A percentile compares a stretch with the other conserved stretches of the same genome.
Conservation (phyloP, 495 filamentous ascomycete genomes). For the Tetracladium setigerum region DNA sequence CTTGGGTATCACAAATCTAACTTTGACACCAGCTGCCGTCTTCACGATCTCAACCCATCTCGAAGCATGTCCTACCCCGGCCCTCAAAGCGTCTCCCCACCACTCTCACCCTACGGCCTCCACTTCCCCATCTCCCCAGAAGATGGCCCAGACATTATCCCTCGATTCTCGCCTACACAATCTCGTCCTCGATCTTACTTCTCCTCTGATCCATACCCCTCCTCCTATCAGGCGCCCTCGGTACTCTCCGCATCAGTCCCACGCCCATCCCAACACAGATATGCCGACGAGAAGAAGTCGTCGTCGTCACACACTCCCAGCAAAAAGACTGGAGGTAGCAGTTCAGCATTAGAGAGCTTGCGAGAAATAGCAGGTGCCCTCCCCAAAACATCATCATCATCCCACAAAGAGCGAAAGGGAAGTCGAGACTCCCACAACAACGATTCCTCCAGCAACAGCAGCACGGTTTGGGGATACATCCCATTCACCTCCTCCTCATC, state of each 20-base stretch:
- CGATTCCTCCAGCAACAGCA: constrained; percentile 3
- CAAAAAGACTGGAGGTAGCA: too few relatives aligned
- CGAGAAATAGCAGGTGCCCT: constrained; percentile 17
- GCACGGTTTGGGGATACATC: constrained; percentile 19
- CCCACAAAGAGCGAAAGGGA: background rate
- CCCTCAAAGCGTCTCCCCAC: constrained; percentile 12
- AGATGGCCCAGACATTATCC: constrained; percentile 23
- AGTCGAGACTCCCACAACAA: constrained; percentile 9
- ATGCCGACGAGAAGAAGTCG: background rate
- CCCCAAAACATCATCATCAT: constrained; percentile 1
- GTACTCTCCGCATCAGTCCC: background rate
- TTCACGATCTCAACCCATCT: constrained; percentile 17
- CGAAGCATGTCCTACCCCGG: constrained; percentile 4
- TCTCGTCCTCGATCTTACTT: constrained; percentile 22
- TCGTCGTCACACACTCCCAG: background rate
- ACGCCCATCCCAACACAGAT: background rate
- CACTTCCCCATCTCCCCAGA: constrained; percentile 6
- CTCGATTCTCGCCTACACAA: constrained; percentile 21
- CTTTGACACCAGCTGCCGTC: constrained; percentile 12
- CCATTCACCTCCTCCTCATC: constrained; percentile 16
- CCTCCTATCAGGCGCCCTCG: constrained; percentile 9
- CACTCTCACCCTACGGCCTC: constrained; percentile 13
- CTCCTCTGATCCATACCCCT: constrained; percentile 15
- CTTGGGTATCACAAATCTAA: constrained; percentile 3
- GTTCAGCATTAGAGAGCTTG: background rate